These are phyloP conservation scores for Rhizopogon sp. DNA, from an alignment of 768 basidiomycete species.

Conservation along the genomic window DNA sequence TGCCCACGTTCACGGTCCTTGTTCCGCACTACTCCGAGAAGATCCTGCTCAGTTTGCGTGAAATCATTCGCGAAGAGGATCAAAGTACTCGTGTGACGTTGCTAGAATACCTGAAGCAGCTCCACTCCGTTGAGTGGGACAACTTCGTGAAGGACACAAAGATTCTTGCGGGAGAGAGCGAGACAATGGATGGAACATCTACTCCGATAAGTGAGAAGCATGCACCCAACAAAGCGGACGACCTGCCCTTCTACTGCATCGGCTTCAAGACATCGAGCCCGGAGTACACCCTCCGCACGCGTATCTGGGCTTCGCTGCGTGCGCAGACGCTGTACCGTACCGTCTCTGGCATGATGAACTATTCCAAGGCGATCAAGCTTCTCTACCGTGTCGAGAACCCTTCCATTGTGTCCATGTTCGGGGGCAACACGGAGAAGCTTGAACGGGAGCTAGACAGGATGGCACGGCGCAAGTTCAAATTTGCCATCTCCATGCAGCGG, in stretches of 20 bases:
- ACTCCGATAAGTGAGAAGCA: conserved; percentile 62
- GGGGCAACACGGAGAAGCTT: conserved; percentile 92
- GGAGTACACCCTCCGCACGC: conserved; percentile 96
- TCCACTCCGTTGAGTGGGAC: conserved; percentile 99
- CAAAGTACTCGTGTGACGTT: conserved; percentile 94
- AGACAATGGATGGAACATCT: conserved; percentile 46
- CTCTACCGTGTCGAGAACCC: conserved; percentile 99
- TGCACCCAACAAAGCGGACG: conserved; percentile 63
- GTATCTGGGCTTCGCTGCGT: conserved; percentile 98
- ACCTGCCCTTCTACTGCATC: conserved; percentile 98
- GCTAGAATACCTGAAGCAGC: conserved; percentile 96
- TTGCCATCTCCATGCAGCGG: conserved; percentile 97
- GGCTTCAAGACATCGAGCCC: conserved; percentile 99
- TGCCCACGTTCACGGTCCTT: conserved; percentile 99
- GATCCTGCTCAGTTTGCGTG: conserved; percentile 91
- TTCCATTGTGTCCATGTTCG: conserved; percentile 92
- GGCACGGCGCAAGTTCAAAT: conserved; percentile 98
- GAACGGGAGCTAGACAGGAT: conserved; percentile 96
- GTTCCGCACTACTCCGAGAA: conserved; percentile 99
- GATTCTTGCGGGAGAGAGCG: conserved; percentile 91
- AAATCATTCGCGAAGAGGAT: conserved; percentile 98
- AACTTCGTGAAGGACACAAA: conserved; percentile 99
- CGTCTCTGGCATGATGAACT: conserved; percentile 99
- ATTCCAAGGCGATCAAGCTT: conserved; percentile 98
- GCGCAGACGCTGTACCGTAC: conserved; percentile 98